Conservation (phyloP, 2,329 filamentous ascomycete species). For the Tolypocladium nubicola region DNA sequence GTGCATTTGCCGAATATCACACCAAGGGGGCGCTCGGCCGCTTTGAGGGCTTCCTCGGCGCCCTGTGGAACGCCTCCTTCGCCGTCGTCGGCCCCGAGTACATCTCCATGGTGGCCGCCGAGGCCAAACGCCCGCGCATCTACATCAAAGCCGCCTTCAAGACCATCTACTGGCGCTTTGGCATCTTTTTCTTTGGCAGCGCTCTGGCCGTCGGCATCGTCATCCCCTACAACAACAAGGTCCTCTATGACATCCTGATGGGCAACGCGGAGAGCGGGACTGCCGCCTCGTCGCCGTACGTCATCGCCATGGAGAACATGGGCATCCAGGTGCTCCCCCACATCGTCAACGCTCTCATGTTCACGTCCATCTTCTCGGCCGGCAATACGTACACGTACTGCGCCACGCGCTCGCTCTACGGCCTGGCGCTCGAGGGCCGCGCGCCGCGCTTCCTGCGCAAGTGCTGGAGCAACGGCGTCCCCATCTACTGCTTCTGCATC, state of each 20-base stretch:
- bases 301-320: slow-evolving; percentile 50
- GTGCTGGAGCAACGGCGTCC: slow-evolving; percentile 50
- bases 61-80: slow-evolving; percentile 54
- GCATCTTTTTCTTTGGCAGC: slow-evolving; percentile 60
- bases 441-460: slow-evolving; percentile 42
- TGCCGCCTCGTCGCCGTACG: slow-evolving; percentile 50
- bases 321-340: slow-evolving; percentile 42
- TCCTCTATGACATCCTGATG: slow-evolving; percentile 38
- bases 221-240: slow-evolving; percentile 52
- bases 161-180: slow-evolving; percentile 62
- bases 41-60: slow-evolving; percentile 61
- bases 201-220: slow-evolving; percentile 56
- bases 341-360: slow-evolving; percentile 43
- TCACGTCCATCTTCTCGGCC: slow-evolving; percentile 33
- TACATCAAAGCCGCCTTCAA: slow-evolving; percentile 62
- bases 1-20: slow-evolving; percentile 39
- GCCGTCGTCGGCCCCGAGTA: slow-evolving; percentile 59
- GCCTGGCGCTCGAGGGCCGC: slow-evolving; percentile 38
- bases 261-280: slow-evolving; percentile 25
- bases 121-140: slow-evolving; percentile 51
- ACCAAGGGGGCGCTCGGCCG: slow-evolving; percentile 50
- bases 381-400: slow-evolving; percentile 43
- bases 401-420: slow-evolving; percentile 37
- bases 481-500: slow-evolving; percentile 44
- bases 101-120: slow-evolving; percentile 58